Percentiles rank a stretch among this genome's conserved stretches.
Evolutionary conservation across 257 asterid species (phyloP).

Genomic region (Jasminum sambac): DNA sequence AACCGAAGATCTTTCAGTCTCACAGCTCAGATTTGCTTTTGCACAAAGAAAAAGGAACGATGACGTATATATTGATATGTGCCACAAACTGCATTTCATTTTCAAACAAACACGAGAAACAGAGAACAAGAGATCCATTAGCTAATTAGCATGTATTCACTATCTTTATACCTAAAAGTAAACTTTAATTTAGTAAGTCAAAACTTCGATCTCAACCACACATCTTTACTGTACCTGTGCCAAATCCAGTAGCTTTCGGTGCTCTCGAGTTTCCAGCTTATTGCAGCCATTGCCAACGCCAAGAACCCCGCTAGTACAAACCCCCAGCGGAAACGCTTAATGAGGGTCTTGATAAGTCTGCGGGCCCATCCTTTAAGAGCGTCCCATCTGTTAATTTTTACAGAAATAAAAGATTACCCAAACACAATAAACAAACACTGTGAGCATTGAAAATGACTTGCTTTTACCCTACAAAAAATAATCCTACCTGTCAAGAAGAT

Average conservation of each 20-base stretch:
- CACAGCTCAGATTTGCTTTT: constrained; percentile 54
- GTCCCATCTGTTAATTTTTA: constrained; percentile 55
- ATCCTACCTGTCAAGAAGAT: constrained; percentile 59
- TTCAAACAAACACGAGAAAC: constrained; percentile 30
- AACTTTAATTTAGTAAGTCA: no score
- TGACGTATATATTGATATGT: constrained; percentile 68
- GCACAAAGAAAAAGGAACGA: constrained; percentile 94
- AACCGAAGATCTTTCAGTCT: constrained; percentile 40
- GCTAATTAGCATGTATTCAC: no score
- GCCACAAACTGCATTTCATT: constrained; percentile 78
- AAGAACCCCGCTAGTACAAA: constrained; percentile 61
- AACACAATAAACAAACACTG: not conserved
- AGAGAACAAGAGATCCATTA: not conserved
- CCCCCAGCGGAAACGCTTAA: constrained; percentile 74
- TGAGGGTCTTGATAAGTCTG: constrained; percentile 46
- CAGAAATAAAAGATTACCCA: no score
- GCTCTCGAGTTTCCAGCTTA: constrained; percentile 83
- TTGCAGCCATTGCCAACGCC: constrained; percentile 76
- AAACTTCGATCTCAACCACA: no score
- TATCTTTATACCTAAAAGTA: no score
- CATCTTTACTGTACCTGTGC: constrained; percentile 71
- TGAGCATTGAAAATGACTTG: not conserved
- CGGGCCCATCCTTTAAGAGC: constrained; percentile 52
- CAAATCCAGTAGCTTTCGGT: constrained; percentile 87
- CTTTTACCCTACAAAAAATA: not conserved